Evolutionary conservation across 805 yeast species (phyloP).

Genomic region (Brettanomyces naardenensis): DNA sequence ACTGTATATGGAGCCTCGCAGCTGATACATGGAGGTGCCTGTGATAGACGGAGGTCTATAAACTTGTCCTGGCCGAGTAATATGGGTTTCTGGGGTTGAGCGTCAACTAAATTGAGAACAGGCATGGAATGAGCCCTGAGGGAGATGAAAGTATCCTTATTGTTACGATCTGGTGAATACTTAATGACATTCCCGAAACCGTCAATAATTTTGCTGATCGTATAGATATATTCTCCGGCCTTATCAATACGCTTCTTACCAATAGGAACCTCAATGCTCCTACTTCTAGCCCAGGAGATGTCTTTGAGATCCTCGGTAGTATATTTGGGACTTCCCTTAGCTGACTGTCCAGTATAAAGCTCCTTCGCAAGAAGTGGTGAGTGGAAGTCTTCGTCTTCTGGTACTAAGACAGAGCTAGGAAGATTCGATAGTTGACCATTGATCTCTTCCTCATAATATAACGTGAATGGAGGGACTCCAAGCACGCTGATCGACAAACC

Average conservation of each 20-base stretch:
- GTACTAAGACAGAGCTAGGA: slow-evolving; percentile 28
- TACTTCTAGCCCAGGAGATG: slow-evolving; percentile 29
- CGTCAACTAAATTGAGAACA: slow-evolving; percentile 37
- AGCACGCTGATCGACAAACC: slow-evolving; percentile 35
- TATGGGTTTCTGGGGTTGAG: slow-evolving; percentile 20
- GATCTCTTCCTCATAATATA: slow-evolving; percentile 44
- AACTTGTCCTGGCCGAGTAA: slow-evolving; percentile 25
- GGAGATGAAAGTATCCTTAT: slow-evolving; percentile 32
- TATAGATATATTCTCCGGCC: slow-evolving; percentile 49
- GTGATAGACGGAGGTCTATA: slow-evolving; percentile 20
- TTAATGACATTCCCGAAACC: slow-evolving; percentile 57
- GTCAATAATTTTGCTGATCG: slow-evolving; percentile 52
- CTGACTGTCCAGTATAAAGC: slow-evolving; percentile 15
- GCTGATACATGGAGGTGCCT: slow-evolving; percentile 15
- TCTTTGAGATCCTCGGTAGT: slow-evolving; percentile 26
- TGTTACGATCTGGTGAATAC: slow-evolving; percentile 25
- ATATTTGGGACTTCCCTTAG: slow-evolving; percentile 3
- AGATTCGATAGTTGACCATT: slow-evolving; percentile 23
- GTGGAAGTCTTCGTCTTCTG: slow-evolving; percentile 37
- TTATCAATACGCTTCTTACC: slow-evolving; percentile 20
- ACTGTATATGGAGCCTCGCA: slow-evolving; percentile 43
- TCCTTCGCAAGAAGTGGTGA: slow-evolving; percentile 40
- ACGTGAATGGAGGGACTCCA: slow-evolving; percentile 75
- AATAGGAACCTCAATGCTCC: slow-evolving; percentile 20
- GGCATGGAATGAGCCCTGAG: slow-evolving; percentile 53